Evolutionary conservation across 2,329 filamentous ascomycete genomes (phyloP), one percentile per base, ranked within the genome.

Genomic region (Corynespora cassiicola): DNA sequence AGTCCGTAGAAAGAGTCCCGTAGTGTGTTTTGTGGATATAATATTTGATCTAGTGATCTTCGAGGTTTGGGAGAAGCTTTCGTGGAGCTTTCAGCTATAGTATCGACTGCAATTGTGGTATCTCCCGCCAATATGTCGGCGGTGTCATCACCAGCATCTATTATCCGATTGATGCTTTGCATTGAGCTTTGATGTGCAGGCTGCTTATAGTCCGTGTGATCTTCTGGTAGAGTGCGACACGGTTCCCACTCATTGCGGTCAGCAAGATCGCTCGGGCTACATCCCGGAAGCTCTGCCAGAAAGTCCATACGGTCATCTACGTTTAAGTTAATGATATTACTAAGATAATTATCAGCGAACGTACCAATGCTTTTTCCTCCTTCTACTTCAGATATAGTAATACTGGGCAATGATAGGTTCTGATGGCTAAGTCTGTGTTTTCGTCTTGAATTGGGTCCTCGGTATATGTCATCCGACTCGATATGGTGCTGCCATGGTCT

Each of bases 241-340:
- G 43, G 31, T 14, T 52, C 47, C 31, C 28, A 36, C 20, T 45
- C 47, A 5, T 53, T 36, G 8, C 36, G 29, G 14, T 47, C 15
- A 7, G 36, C 36, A 12, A 57, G 31, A 29, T 61, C 52, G 22
- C 50, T 50, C 12, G 59, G 59, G 5, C 46, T 61, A 31, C 60
- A 60, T 24, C 60, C 60, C n/a, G 52, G 54, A 21, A 64, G 49
- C 26, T 64, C 60, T 2, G 45, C 45, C 5, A 50, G 56, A 10
- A 50, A 48, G 22, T 54, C 50, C 5, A 54, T 18, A 3, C 54
- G 50, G 15, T 21, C 20, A 7, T 39, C 56, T 58, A 9, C 8
- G 16, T 3, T 10, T 11, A 20, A 4, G 25, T 55, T 21, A 51
- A 52, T 22, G n/a, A 16, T 26, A 23, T 10, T 4, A 8, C 6